Evolutionary conservation across 1,139 yeast genomes (phyloP).

Genomic region (Hyphopichia buzzinii): DNA sequence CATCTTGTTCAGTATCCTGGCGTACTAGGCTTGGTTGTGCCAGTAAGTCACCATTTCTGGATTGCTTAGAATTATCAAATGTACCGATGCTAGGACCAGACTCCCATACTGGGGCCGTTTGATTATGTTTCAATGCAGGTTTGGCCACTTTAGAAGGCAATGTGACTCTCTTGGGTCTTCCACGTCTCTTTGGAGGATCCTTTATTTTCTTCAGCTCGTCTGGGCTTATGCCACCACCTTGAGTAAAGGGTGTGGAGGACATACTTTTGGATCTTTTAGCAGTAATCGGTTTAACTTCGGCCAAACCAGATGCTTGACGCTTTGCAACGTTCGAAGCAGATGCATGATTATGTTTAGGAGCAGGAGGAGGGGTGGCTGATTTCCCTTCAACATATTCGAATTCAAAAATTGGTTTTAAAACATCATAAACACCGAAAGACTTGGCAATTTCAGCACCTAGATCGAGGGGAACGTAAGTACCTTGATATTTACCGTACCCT

Average conservation of each 20-base stretch:
- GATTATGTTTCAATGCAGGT: constrained; percentile 27
- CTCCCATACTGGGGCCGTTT: constrained; percentile 31
- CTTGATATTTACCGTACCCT: constrained; percentile 93
- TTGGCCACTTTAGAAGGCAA: constrained; percentile 19
- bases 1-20: constrained; percentile 47
- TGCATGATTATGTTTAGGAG: constrained; percentile 82
- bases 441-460: constrained; percentile 65
- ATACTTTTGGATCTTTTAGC: constrained; percentile 4
- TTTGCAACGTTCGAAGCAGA: constrained; percentile 52
- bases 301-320: constrained; percentile 27
- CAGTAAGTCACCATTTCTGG: neutral
- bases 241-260: constrained; percentile 4
- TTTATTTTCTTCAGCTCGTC: neutral
- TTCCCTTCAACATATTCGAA: constrained; percentile 56
- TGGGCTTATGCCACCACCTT: constrained; percentile 9
- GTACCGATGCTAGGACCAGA: constrained; percentile 30
- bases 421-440: constrained; percentile 68
- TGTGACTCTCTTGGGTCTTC: constrained; percentile 45
- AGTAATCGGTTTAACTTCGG: constrained; percentile 16
- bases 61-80: constrained; percentile 15
- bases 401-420: constrained; percentile 67
- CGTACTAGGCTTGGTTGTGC: constrained; percentile 26
- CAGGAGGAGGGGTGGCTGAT: constrained; percentile 71
- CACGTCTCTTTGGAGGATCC: constrained; percentile 44
- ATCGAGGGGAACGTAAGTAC: constrained; percentile 84